Evolutionary conservation across 257 asterid species (phyloP).

Genomic region (Capsicum pubescens): DNA sequence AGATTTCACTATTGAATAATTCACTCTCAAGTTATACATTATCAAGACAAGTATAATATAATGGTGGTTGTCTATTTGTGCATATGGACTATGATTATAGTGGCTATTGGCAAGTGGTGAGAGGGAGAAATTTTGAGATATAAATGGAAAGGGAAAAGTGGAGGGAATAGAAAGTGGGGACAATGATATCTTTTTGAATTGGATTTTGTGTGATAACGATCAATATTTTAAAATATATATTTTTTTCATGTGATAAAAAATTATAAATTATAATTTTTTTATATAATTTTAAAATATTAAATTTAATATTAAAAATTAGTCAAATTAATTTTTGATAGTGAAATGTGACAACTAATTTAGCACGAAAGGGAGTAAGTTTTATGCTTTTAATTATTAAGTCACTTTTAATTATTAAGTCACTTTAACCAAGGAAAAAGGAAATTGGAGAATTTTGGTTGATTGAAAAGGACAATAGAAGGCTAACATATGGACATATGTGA

Average conservation of each 20-base stretch:
- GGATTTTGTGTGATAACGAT: background rate
- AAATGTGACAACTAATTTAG: no score
- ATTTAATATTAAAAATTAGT: no score
- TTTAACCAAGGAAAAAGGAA: background rate
- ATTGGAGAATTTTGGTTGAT: background rate
- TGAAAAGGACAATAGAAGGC: conserved; percentile 19
- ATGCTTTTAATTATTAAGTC: background rate
- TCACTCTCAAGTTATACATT: background rate
- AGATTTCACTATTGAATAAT: background rate
- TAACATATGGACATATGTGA: background rate
- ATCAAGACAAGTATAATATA: background rate
- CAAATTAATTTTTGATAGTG: no score
- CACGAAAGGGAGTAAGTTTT: background rate
- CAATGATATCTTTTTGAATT: background rate
- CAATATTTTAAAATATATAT: no score
- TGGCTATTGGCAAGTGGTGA: background rate
- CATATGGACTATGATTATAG: no score
- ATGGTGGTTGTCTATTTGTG: no score
- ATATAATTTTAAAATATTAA: no score
- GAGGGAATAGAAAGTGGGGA: background rate
- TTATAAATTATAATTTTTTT: no score
- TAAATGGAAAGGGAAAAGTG: background rate
- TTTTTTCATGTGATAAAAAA: no score
- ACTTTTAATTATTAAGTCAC: background rate
- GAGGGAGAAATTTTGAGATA: conserved; percentile 13